Evolutionary conservation across 306 rosid species (phyloP), one percentile per base, ranked within the genome.

Genomic region (Abrus pulchellus): DNA sequence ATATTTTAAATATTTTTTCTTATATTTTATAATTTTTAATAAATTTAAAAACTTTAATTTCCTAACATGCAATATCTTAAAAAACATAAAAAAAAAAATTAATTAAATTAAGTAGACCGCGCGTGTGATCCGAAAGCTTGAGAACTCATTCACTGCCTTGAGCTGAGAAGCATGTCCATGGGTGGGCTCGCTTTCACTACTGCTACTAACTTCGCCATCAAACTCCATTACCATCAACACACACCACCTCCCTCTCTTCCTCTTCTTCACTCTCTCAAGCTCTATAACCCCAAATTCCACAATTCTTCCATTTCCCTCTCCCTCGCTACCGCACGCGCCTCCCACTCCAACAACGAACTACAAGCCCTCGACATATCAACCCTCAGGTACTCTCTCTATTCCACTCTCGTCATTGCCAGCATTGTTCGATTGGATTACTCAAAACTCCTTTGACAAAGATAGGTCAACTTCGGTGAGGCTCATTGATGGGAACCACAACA

Each of bases 391-490:
- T 0, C 13, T 0, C 13, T 65, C n/a, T 71, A 11, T 13, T 44
- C 43, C 32, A 0, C 11, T 20, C 27, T 0, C 7, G 10, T 56
- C 4, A 0, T 56, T 55, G 29, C 38, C 14, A 54, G 34, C 11
- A 6, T 27, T 20, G 9, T 55, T 7, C 2, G 11, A 8, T 56
- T 56, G 13, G 0, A 56, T 56, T 56, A 13, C 52, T 30, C 1
- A 29, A 9, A 9, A 57, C 6, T 13, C 3, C 13, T 55, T 56
- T 20, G 34, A 29, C 64, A 78, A 82, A 3, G 4, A 29, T 38
- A 93, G 96, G 92, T 91, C 96, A 63, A 87, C 68, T 75, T 64
- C 83, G n/a, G 96, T 93, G 84, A 91, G 97, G 86, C 89, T 93
- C 59, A 91, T 93, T 78, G 97, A 91, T 72, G 86, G 71, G 69